These are phyloP conservation scores for Pseudocercospora cruenta DNA, from an alignment of 2,329 filamentous ascomycete genomes.

Conservation along the genomic window DNA sequence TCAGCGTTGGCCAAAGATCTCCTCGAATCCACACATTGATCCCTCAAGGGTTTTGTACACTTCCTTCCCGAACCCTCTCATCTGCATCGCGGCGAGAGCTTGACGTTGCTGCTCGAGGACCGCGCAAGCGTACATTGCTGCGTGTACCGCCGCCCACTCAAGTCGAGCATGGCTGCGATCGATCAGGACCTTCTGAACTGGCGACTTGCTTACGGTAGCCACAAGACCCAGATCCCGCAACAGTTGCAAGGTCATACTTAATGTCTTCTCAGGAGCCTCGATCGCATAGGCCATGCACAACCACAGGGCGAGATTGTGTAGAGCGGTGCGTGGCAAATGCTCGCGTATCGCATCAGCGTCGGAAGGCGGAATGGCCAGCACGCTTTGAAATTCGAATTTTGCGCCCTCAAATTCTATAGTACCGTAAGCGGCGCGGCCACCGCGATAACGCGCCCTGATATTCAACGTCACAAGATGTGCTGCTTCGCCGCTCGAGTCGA, in stretches of 20 bases:
- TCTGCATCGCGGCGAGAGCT: slow-evolving; percentile 11
- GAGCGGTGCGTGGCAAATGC: slow-evolving; percentile 20
- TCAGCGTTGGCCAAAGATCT: not conserved
- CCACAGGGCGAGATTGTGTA: slow-evolving; percentile 23
- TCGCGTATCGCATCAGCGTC: slow-evolving; percentile 13
- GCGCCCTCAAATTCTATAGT: slow-evolving; percentile 23
- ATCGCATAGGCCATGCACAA: slow-evolving; percentile 20
- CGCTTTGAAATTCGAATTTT: slow-evolving; percentile 1
- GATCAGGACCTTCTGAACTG: not conserved
- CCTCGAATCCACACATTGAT: slow-evolving; percentile 18
- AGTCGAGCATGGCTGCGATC: not conserved
- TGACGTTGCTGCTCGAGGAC: not conserved
- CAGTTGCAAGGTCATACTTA: slow-evolving; percentile 7
- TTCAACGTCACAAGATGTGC: slow-evolving; percentile 11
- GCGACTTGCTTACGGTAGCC: slow-evolving; percentile 2
- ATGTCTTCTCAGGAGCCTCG: not conserved
- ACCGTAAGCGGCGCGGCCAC: slow-evolving; percentile 30
- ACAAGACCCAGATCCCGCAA: slow-evolving; percentile 23
- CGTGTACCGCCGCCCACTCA: not conserved
- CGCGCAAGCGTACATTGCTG: slow-evolving; percentile 2
- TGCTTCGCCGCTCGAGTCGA: not conserved
- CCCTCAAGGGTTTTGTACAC: slow-evolving; percentile 21
- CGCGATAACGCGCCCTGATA: slow-evolving; percentile 28
- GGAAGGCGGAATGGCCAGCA: slow-evolving; percentile 9
- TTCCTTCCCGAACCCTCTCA: slow-evolving; percentile 19